Conservation (phyloP, 306 rosid species). For the Abrus pulchellus region DNA sequence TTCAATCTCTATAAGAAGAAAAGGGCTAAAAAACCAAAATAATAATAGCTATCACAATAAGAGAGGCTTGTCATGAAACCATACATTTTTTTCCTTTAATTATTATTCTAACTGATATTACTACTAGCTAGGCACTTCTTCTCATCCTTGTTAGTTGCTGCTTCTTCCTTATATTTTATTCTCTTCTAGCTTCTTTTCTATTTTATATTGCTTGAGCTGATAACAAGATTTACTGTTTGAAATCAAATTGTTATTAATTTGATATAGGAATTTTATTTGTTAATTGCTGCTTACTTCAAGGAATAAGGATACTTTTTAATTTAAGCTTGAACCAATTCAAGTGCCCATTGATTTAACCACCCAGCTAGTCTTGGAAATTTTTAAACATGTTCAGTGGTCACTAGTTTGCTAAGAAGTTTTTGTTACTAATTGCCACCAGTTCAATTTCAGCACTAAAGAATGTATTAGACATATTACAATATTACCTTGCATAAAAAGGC, state of each 20-base stretch:
- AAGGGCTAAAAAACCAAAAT: background rate
- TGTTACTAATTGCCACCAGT: constrained; percentile 3
- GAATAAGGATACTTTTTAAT: background rate
- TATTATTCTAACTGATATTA: background rate
- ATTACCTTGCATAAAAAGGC: background rate
- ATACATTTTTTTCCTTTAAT: background rate
- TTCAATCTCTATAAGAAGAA: background rate
- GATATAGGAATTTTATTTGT: constrained; percentile 11
- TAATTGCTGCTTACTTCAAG: background rate
- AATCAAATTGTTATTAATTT: background rate
- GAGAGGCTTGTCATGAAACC: constrained; percentile 2
- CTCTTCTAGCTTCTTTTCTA: background rate
- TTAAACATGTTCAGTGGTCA: constrained; percentile 21
- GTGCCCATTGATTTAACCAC: background rate
- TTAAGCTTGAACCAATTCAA: constrained; percentile 27
- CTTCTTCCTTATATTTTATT: constrained; percentile 11
- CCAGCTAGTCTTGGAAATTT: constrained; percentile 1
- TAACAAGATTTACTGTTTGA: constrained; percentile 14
- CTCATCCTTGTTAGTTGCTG: background rate
- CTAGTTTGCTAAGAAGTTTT: background rate
- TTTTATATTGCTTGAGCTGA: background rate
- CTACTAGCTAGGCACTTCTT: constrained; percentile 3
- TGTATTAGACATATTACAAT: background rate
- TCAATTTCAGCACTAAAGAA: constrained; percentile 29
- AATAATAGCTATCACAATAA: background rate